Conservation (phyloP, 208 protist genomes). For the Leishmania martiniquensis region DNA sequence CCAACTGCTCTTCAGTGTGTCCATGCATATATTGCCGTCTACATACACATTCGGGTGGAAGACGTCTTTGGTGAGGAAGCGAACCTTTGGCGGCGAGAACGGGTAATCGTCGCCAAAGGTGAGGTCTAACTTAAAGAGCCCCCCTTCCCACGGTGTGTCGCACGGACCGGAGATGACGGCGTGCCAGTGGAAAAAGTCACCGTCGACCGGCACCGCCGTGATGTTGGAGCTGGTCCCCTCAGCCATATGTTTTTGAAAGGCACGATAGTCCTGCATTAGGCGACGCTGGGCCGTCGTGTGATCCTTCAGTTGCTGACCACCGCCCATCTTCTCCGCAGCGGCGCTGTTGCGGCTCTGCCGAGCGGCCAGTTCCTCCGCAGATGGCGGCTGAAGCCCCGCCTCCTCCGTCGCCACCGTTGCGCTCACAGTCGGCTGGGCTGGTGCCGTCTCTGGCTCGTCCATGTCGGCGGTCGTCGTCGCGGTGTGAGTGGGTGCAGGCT, state of each 20-base stretch:
- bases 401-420: background rate
- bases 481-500: background rate
- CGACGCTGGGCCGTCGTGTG: slow-evolving; percentile 53
- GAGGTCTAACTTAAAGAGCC: slow-evolving; percentile 84
- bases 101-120: slow-evolving; percentile 88
- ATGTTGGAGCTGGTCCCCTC: slow-evolving; percentile 50
- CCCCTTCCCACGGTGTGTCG: slow-evolving; percentile 87
- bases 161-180: slow-evolving; percentile 85
- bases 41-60: slow-evolving; percentile 99
- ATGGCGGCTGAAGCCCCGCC: background rate
- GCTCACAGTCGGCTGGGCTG: background rate
- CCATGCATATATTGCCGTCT: slow-evolving; percentile 98
- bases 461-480: background rate
- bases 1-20: slow-evolving; percentile 99
- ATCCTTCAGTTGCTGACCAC: slow-evolving; percentile 34
- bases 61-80: slow-evolving; percentile 97
- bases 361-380: background rate
- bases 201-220: slow-evolving; percentile 64
- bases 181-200: slow-evolving; percentile 85
- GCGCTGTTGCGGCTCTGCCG: slow-evolving; percentile 28
- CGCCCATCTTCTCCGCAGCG: slow-evolving; percentile 35
- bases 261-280: slow-evolving; percentile 74
- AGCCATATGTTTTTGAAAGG: slow-evolving; percentile 44
- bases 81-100: slow-evolving; percentile 96
- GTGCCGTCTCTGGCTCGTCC: background rate